Evolutionary conservation across 306 rosid genomes (phyloP).

Genomic region (Lablab purpureus): DNA sequence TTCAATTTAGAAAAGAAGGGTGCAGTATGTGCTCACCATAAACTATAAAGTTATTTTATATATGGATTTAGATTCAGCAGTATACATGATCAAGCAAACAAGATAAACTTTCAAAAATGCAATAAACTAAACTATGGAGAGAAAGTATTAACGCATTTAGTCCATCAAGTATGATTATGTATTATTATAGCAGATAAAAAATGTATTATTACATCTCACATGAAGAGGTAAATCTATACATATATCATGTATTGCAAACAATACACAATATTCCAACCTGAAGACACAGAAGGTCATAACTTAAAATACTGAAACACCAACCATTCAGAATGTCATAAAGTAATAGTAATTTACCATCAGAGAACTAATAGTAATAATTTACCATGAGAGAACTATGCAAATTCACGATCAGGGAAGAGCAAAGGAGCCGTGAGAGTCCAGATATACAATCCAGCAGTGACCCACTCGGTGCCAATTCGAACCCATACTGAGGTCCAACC

Average conservation of each 20-base stretch:
- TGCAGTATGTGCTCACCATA: background rate
- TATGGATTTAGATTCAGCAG: background rate
- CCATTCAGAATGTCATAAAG: background rate
- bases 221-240: slow-evolving; percentile 26
- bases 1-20: background rate
- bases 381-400: slow-evolving; percentile 51
- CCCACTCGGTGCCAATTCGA: slow-evolving; percentile 90
- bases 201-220: slow-evolving; percentile 4
- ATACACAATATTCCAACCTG: slow-evolving; percentile 34
- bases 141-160: background rate
- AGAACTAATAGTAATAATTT: slow-evolving; percentile 43
- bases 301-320: slow-evolving; percentile 29
- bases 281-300: slow-evolving; percentile 24
- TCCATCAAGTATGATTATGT: too few species aligned
- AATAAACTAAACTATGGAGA: background rate
- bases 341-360: background rate
- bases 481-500: slow-evolving; percentile 99
- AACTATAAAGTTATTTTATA: background rate
- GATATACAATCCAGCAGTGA: slow-evolving; percentile 74
- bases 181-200: too few species aligned
- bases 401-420: slow-evolving; percentile 78
- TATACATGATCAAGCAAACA: background rate
- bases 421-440: slow-evolving; percentile 90
- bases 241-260: background rate
- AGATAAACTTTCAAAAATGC: background rate